Evolutionary conservation across 139 green algal species (phyloP).

Genomic region (Chlamydomonas eustigma): DNA sequence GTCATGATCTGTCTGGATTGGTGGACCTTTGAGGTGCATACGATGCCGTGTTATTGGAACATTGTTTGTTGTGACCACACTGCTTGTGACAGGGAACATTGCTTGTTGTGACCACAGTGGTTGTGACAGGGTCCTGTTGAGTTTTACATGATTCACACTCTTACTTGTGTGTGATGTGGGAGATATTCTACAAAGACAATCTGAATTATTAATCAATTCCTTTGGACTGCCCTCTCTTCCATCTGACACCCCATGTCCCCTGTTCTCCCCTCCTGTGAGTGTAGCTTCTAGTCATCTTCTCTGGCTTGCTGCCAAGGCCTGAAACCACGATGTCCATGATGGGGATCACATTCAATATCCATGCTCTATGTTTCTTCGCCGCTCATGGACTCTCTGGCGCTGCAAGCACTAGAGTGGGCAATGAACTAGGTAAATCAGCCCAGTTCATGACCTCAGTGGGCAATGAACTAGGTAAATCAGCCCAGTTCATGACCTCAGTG

Average conservation of each 20-base stretch:
- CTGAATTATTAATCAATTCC: too few relatives aligned
- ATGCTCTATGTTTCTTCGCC: slow-evolving; percentile 64
- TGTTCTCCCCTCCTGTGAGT: too few relatives aligned
- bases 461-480: too few relatives aligned
- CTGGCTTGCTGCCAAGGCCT: slow-evolving; percentile 42
- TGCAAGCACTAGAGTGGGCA: slow-evolving; percentile 54
- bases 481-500: too few relatives aligned
- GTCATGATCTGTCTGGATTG: slow-evolving; percentile 74
- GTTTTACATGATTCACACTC: too few relatives aligned
- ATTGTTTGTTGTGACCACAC: neutral
- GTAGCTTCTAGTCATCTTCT: slow-evolving; percentile 47
- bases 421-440: slow-evolving; percentile 49
- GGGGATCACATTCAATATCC: slow-evolving; percentile 69
- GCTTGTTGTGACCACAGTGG: too few relatives aligned
- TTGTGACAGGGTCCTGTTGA: too few relatives aligned
- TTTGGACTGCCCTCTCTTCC: too few relatives aligned
- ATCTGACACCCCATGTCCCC: too few relatives aligned
- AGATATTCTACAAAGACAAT: too few relatives aligned
- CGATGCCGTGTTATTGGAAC: neutral
- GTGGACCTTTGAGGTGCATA: slow-evolving; percentile 66
- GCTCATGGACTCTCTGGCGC: slow-evolving; percentile 52
- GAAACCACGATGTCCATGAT: slow-evolving; percentile 69
- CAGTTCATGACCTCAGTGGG: neutral
- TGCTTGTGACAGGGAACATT: too few relatives aligned
- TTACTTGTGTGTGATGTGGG: too few relatives aligned